These are phyloP conservation scores for Globisporangium viniferum DNA, from an alignment of 352 stramenopile genomes.

Conservation along the genomic window DNA sequence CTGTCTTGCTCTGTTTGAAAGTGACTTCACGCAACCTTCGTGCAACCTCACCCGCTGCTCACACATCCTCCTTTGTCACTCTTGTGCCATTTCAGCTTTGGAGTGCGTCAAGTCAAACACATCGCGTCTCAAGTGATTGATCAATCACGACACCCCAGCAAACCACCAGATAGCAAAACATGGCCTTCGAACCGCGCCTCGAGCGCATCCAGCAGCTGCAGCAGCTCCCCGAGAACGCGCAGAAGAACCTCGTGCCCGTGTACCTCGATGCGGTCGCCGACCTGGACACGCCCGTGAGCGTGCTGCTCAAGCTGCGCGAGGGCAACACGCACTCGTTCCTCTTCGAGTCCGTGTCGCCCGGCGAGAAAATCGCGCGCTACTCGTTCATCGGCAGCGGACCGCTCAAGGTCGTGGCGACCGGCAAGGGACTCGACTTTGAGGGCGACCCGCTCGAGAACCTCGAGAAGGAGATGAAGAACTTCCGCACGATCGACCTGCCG, in stretches of 20 bases:
- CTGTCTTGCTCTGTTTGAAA: not conserved
- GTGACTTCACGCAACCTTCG: slow-evolving; percentile 6
- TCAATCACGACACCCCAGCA: not conserved
- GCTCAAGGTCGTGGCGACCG: slow-evolving; percentile 73
- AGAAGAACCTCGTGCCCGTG: slow-evolving; percentile 85
- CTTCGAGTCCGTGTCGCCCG: slow-evolving; percentile 80
- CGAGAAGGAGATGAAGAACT: slow-evolving; percentile 78
- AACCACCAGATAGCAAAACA: slow-evolving; percentile 15
- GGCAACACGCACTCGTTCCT: slow-evolving; percentile 83
- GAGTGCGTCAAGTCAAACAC: not conserved
- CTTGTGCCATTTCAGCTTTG: slow-evolving; percentile 13
- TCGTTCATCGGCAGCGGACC: slow-evolving; percentile 87
- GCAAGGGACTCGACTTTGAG: slow-evolving; percentile 47
- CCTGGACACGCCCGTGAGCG: slow-evolving; percentile 86
- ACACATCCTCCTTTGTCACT: not conserved
- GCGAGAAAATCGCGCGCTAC: slow-evolving; percentile 86
- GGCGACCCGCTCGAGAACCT: slow-evolving; percentile 77
- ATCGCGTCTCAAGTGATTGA: not conserved
- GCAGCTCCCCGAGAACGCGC: slow-evolving; percentile 43
- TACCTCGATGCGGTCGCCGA: slow-evolving; percentile 84
- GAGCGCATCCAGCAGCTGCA: slow-evolving; percentile 66
- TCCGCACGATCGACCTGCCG: slow-evolving; percentile 59
- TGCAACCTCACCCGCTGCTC: slow-evolving; percentile 12
- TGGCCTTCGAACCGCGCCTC: slow-evolving; percentile 58
- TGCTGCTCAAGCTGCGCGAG: slow-evolving; percentile 83